phyloP scores from a whole-genome alignment of 441 rosid genomes.

The Raphanus hybrid region DNA sequence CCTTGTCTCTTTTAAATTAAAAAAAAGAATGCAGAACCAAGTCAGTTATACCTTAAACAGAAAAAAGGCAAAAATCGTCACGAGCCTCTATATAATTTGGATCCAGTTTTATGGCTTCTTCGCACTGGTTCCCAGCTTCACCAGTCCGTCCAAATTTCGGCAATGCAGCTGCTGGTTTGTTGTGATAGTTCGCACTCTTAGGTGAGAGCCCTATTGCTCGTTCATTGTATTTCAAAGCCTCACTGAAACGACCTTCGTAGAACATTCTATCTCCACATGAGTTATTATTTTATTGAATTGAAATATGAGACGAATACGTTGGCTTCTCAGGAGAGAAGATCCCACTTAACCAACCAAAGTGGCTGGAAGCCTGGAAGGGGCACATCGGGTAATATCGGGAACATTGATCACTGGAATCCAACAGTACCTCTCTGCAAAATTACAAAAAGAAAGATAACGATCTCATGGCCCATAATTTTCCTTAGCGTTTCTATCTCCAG shows the following conservation, averaged over 20 bases:
- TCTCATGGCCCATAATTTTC: background rate
- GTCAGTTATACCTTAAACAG: background rate
- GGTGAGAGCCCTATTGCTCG: background rate
- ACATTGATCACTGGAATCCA: background rate
- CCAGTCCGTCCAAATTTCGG: too few species aligned
- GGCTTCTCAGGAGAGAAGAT: background rate
- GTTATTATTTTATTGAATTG: background rate
- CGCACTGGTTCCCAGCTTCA: too few species aligned
- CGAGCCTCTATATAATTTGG: background rate
- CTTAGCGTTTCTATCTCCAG: background rate
- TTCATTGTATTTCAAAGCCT: background rate
- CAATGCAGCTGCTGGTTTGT: too few species aligned
- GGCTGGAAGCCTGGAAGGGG: background rate
- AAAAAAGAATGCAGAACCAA: background rate
- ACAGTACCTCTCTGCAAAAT: background rate
- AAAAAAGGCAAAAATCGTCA: background rate
- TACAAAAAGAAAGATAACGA: background rate
- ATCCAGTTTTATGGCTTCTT: background rate
- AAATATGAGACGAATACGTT: background rate
- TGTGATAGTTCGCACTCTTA: too few species aligned
- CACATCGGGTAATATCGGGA: background rate
- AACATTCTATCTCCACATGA: background rate
- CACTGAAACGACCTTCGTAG: background rate
- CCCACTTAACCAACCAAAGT: background rate
- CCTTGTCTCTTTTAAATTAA: background rate